Percentiles rank a stretch among this genome's conserved stretches.
These are phyloP conservation scores for Polygonum aviculare DNA, from an alignment of 148 eudicot genomes.

Conservation along the genomic window DNA sequence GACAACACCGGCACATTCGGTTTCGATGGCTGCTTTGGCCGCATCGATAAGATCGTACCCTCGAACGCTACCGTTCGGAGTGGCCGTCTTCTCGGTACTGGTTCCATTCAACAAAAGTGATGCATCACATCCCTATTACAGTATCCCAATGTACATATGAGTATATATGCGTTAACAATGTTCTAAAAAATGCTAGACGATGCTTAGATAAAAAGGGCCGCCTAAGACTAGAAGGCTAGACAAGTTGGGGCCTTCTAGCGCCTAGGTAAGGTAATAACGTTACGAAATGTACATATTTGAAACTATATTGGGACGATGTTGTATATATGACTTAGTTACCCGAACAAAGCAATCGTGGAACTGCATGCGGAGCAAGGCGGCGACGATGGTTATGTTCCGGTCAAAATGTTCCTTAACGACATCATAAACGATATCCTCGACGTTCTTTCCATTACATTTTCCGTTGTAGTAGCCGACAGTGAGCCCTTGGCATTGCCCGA, in stretches of 20 bases:
- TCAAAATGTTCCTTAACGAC: neutral
- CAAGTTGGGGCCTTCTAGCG: no score
- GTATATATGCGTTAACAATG: no score
- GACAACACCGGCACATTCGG: neutral
- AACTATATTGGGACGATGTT: no score
- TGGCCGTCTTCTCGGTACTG: slow-evolving; percentile 9
- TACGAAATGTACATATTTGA: no score
- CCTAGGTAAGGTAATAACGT: no score
- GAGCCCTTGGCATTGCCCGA: neutral
- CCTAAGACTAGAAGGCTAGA: no score
- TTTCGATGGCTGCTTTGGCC: neutral
- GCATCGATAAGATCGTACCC: slow-evolving; percentile 8
- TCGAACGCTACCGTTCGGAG: slow-evolving; percentile 8
- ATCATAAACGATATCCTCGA: neutral
- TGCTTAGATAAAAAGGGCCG: no score
- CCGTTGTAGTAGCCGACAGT: neutral
- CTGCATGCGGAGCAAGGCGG: slow-evolving; percentile 16
- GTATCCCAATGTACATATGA: no score
- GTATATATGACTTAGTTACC: neutral
- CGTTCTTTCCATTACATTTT: neutral
- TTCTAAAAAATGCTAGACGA: no score
- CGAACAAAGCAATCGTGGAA: slow-evolving; percentile 16
- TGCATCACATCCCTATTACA: slow-evolving; percentile 14
- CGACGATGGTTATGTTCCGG: neutral
- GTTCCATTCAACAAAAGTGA: slow-evolving; percentile 10